phyloP scores from a whole-genome alignment of 805 yeast genomes.

The Ogataea naganishii region DNA sequence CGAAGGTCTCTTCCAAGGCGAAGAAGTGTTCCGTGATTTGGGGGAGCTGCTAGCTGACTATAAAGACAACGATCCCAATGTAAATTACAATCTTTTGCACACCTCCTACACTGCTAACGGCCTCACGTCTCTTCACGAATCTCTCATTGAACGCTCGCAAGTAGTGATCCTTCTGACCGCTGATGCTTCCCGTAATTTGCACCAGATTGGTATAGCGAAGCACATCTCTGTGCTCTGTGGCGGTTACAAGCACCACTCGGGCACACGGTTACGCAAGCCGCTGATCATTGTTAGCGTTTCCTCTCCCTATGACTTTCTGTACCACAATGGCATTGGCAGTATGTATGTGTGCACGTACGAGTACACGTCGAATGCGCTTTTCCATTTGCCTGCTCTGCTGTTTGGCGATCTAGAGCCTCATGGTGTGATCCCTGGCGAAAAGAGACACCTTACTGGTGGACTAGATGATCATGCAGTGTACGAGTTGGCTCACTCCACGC shows the following conservation, averaged over 20 bases:
- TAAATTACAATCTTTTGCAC: slow-evolving; percentile 41
- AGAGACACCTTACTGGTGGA: too few relatives aligned
- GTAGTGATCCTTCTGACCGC: slow-evolving; percentile 47
- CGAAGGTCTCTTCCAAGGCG: slow-evolving; percentile 25
- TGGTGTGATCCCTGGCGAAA: slow-evolving; percentile 51
- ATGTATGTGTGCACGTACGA: slow-evolving; percentile 55
- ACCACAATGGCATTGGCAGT: slow-evolving; percentile 44
- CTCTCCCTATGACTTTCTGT: slow-evolving; percentile 54
- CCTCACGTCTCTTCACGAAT: slow-evolving; percentile 45
- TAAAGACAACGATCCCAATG: slow-evolving; percentile 9
- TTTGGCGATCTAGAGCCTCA: slow-evolving; percentile 45
- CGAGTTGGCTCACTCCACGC: too few relatives aligned
- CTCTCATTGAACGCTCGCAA: slow-evolving; percentile 40
- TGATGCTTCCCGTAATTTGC: slow-evolving; percentile 51
- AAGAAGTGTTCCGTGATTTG: slow-evolving; percentile 43
- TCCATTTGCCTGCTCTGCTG: slow-evolving; percentile 38
- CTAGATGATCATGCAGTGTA: too few relatives aligned
- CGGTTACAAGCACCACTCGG: slow-evolving; percentile 25
- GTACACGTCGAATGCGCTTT: slow-evolving; percentile 43
- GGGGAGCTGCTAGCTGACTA: slow-evolving; percentile 37
- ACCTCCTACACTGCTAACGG: slow-evolving; percentile 53
- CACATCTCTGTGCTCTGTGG: slow-evolving; percentile 48
- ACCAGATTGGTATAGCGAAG: slow-evolving; percentile 53
- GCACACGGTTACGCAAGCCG: slow-evolving; percentile 32
- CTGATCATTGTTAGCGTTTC: slow-evolving; percentile 51